These are phyloP conservation scores for Lentinula sp. DNA, from an alignment of 768 basidiomycete species.

Conservation along the genomic window DNA sequence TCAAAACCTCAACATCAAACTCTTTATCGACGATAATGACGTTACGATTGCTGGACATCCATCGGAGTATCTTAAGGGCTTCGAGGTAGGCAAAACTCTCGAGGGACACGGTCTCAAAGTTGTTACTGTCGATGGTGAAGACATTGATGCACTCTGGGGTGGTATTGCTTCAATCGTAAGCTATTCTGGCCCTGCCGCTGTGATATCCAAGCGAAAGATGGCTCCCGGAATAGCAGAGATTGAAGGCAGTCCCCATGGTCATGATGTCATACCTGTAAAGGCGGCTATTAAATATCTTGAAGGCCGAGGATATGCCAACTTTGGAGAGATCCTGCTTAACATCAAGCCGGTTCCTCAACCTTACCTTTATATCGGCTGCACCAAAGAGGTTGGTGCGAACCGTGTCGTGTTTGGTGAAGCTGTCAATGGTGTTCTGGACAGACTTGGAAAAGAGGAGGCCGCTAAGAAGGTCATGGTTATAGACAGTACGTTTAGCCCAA, in stretches of 20 bases:
- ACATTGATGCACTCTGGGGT: conserved; percentile 72
- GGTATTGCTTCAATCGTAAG: conserved; percentile 51
- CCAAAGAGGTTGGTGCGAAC: conserved; percentile 73
- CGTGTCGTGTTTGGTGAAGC: conserved; percentile 85
- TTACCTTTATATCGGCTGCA: conserved; percentile 64
- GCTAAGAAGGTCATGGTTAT: conserved; percentile 81
- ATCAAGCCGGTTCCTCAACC: conserved; percentile 55
- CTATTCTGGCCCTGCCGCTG: conserved; percentile 75
- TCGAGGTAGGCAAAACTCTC: conserved; percentile 63
- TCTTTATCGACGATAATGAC: conserved; percentile 87
- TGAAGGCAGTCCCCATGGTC: conserved; percentile 73
- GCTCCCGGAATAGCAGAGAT: conserved; percentile 68
- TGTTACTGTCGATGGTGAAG: conserved; percentile 67
- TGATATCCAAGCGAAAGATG: conserved; percentile 66
- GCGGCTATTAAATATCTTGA: conserved; percentile 71
- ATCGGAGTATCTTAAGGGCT: conserved; percentile 80
- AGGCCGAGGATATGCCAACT: conserved; percentile 51
- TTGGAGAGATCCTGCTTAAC: conserved; percentile 48
- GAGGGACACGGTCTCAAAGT: conserved; percentile 81
- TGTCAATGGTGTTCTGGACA: conserved; percentile 73
- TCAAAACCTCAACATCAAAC: conserved; percentile 75
- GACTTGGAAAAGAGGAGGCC: conserved; percentile 68
- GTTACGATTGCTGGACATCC: conserved; percentile 92
- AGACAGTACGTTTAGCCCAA: conserved; percentile 41
- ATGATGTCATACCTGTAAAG: conserved; percentile 83